Evolutionary conservation across 176 grass and related monocot genomes (phyloP).

Genomic region (Urochloa ruziziensis): DNA sequence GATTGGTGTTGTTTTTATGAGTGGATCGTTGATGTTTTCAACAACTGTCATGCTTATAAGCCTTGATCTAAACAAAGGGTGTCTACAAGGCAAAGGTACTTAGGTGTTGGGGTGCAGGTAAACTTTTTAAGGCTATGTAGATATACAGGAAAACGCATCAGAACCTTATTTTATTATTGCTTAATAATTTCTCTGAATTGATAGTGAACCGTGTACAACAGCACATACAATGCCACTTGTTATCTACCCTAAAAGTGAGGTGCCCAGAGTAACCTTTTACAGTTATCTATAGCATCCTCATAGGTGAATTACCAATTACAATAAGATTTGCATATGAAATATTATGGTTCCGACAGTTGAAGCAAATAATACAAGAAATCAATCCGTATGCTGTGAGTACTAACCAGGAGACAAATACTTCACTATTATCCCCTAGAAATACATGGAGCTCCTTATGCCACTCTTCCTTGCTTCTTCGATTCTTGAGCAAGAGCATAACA

Average conservation of each 20-base stretch:
- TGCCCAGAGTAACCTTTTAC: neutral
- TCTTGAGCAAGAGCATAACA: constrained; percentile 54
- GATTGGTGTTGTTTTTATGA: no score
- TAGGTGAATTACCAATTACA: constrained; percentile 3
- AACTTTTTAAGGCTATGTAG: neutral
- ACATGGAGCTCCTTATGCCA: constrained; percentile 47
- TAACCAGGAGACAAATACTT: constrained; percentile 70
- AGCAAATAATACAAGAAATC: neutral
- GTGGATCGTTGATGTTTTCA: no score
- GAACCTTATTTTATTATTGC: neutral
- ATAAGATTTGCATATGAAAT: neutral
- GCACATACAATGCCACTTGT: neutral
- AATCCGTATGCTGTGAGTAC: neutral
- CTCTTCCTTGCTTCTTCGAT: constrained; percentile 48
- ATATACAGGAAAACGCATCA: neutral
- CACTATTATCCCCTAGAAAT: constrained; percentile 52
- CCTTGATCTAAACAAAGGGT: neutral
- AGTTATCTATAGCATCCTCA: neutral
- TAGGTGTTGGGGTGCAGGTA: neutral
- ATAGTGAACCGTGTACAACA: neutral
- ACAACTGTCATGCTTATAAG: neutral
- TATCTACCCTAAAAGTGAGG: neutral
- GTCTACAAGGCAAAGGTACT: neutral
- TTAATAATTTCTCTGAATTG: neutral
- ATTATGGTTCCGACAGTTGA: constrained; percentile 5